A percentile compares a stretch with the other conserved stretches of the same genome.
These are phyloP conservation scores for Zygoascus bituminiphila DNA, from an alignment of 805 yeast species.

Conservation along the genomic window DNA sequence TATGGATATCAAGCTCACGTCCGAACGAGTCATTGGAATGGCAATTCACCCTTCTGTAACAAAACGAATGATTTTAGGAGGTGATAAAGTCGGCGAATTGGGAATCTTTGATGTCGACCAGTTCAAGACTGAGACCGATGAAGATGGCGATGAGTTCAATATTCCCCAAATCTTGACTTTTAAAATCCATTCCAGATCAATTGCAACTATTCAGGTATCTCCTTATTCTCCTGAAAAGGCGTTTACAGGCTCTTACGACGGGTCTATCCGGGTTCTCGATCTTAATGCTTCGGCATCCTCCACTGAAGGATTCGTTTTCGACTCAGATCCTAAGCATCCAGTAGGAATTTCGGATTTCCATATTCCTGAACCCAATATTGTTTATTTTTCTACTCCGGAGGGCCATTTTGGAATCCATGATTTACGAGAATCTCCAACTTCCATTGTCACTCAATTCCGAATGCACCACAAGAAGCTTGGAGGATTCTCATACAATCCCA, in stretches of 20 bases:
- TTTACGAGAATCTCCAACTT: constrained; percentile 38
- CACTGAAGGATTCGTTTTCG: constrained; percentile 50
- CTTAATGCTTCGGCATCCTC: constrained; percentile 46
- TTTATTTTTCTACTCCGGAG: constrained; percentile 67
- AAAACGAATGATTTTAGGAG: constrained; percentile 65
- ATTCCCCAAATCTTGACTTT: constrained; percentile 47
- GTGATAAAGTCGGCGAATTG: constrained; percentile 79
- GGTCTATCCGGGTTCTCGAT: constrained; percentile 69
- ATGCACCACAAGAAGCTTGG: constrained; percentile 90
- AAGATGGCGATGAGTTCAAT: constrained; percentile 27
- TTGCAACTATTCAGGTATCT: constrained; percentile 55
- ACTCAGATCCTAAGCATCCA: constrained; percentile 37
- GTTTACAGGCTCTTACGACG: constrained; percentile 77
- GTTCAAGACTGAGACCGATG: constrained; percentile 29
- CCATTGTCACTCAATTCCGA: constrained; percentile 32
- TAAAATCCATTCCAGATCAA: constrained; percentile 67
- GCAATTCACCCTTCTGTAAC: constrained; percentile 66
- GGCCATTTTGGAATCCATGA: constrained; percentile 80
- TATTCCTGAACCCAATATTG: constrained; percentile 45
- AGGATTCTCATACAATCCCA: constrained; percentile 74
- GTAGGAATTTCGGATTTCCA: constrained; percentile 71
- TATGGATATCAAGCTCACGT: constrained; percentile 54
- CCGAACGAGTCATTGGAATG: constrained; percentile 65
- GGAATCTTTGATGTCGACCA: constrained; percentile 79
- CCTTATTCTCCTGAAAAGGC: constrained; percentile 45